These are phyloP conservation scores for Neonothopanus nambi DNA, from an alignment of 1,284 basidiomycete species.

Conservation along the genomic window DNA sequence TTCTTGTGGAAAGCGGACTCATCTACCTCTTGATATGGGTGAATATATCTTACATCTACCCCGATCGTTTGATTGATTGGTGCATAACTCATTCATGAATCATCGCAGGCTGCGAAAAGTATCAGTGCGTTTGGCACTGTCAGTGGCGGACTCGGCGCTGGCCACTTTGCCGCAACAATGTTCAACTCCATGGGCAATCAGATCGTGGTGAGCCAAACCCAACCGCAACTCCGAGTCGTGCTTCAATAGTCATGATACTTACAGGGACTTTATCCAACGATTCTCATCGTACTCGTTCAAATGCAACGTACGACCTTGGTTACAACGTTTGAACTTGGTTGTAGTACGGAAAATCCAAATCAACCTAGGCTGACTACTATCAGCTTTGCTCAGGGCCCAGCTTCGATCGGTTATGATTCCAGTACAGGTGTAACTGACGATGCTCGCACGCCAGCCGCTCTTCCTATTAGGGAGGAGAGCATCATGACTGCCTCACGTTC, in stretches of 20 bases:
- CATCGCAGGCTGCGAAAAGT: background rate
- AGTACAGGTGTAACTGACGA: no score
- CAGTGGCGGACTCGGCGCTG: background rate
- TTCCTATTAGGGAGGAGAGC: no score
- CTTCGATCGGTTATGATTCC: no score
- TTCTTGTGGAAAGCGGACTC: slow-evolving; percentile 6
- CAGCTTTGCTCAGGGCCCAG: no score
- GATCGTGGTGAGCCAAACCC: slow-evolving; percentile 2
- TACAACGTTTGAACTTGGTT: no score
- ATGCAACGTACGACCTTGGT: background rate
- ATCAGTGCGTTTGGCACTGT: background rate
- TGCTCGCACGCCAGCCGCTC: no score
- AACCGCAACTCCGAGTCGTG: background rate
- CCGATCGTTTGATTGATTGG: no score
- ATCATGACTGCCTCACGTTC: no score
- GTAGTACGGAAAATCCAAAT: no score
- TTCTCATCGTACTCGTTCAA: slow-evolving; percentile 3
- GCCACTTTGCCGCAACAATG: background rate
- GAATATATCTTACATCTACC: background rate
- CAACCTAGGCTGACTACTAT: no score
- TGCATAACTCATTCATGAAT: background rate
- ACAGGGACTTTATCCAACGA: slow-evolving; percentile 10
- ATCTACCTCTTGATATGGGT: slow-evolving; percentile 4
- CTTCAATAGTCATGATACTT: background rate
- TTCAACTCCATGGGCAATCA: slow-evolving; percentile 9